phyloP scores from a whole-genome alignment of 257 asterid species.

The Buddleja alternifolia region DNA sequence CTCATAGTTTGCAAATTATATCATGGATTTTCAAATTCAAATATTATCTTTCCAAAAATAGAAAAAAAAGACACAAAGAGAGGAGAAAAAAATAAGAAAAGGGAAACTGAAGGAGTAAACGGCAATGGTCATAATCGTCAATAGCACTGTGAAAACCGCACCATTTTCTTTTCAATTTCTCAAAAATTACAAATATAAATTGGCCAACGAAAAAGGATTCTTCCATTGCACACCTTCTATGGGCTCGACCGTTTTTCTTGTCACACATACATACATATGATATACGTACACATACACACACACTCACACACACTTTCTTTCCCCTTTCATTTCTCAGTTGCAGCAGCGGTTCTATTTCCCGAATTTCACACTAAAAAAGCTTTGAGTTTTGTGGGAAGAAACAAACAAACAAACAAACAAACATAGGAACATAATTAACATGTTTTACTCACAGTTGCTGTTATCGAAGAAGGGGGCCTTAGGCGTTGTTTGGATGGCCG shows the following conservation, averaged over 20 bases:
- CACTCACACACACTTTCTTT: neutral
- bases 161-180: neutral
- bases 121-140: constrained; percentile 10
- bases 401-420: constrained; percentile 13
- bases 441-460: constrained; percentile 76
- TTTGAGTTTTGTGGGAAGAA: constrained; percentile 1
- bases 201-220: constrained; percentile 9
- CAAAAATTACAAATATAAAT: no score
- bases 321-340: constrained; percentile 16
- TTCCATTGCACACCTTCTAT: constrained; percentile 33
- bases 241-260: constrained; percentile 35
- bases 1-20: neutral
- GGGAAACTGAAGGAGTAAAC: neutral
- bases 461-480: constrained; percentile 79
- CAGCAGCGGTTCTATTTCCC: constrained; percentile 17
- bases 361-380: neutral
- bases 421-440: constrained; percentile 20
- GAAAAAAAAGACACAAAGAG: neutral
- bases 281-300: no score
- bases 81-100: neutral
- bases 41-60: neutral
- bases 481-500: constrained; percentile 91
- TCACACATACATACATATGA: constrained; percentile 1
- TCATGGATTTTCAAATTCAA: neutral
- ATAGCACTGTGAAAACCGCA: neutral